Evolutionary conservation across 768 basidiomycete genomes (phyloP), one percentile per base, ranked within the genome.

Genomic region (Auriscalpium microsporum): DNA sequence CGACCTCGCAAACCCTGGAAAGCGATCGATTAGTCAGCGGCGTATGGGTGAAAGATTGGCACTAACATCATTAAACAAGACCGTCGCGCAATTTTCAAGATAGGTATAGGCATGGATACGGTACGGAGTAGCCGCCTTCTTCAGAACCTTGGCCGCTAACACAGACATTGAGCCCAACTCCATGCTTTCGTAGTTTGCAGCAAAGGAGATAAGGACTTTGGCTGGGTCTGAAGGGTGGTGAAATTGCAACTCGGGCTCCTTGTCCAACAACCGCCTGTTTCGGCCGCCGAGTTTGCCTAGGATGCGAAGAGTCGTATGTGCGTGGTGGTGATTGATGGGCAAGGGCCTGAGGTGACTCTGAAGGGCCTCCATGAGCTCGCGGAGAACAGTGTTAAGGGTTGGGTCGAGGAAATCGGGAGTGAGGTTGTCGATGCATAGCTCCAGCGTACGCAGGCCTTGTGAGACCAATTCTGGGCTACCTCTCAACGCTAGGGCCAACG

Each of bases 341-440:
- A 92, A 71, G 0, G 96, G 96, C 64, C 87, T 91, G 48, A 99
- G 74, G 64, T 94, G 87, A 61, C 82, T 86, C 69, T 95, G 92
- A 21, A 99, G 77, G 0, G 94, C 95, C 58, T 89, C 88, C 90
- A 94, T 98, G 55, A 99, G 74, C 59, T 98, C 93, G 48, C 93
- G 79, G 45, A 96, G 77, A 45, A 98, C 94, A 0, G 90, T 91
- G 58, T 84, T 90, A 60, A 98, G 81, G 2, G 93, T 94, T 3
- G 96, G 96, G 64, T 98, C 95, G 33, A 99, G 79, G 74, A 98
- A 98, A 70, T 98, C 96, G 2, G 93, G 92, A 0, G 93, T 96
- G 28, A 99, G 79, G 67, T 98, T 99, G 73, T 99, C 96, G 64
- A 98, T 95, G 72, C 95, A 98, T n/a, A 99, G 78, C 69, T 99